Evolutionary conservation across 1,284 basidiomycete genomes (phyloP).

Genomic region (Meripilus lineatus): DNA sequence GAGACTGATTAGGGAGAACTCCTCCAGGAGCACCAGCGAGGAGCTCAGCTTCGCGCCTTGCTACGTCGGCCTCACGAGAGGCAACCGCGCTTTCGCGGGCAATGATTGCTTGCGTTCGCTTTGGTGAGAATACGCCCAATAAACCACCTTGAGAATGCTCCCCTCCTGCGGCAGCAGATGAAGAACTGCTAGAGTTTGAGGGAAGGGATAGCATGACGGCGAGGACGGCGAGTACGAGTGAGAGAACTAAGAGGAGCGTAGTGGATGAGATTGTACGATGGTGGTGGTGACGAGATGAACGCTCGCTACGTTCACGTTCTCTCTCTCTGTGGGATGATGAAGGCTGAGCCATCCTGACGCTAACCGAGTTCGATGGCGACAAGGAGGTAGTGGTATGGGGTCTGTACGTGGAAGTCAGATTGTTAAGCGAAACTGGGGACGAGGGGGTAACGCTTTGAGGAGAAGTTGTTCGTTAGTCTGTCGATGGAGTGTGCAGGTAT

Average conservation of each 20-base stretch:
- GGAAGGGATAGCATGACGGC: conserved; percentile 83
- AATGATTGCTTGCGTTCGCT: conserved; percentile 72
- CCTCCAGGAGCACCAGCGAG: conserved; percentile 76
- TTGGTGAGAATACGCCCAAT: conserved; percentile 69
- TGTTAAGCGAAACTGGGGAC: conserved; percentile 9
- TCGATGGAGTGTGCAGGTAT: not conserved
- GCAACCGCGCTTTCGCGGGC: conserved; percentile 72
- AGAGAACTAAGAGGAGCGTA: conserved; percentile 76
- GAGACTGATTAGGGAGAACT: conserved; percentile 50
- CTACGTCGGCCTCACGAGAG: conserved; percentile 75
- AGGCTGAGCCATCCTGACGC: conserved; percentile 80
- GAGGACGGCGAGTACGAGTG: conserved; percentile 74
- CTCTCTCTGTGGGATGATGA: conserved; percentile 74
- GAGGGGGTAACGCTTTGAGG: conserved; percentile 13
- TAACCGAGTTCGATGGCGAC: conserved; percentile 70
- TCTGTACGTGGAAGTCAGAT: conserved; percentile 61
- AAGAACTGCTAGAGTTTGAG: conserved; percentile 31
- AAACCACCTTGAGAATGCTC: conserved; percentile 46
- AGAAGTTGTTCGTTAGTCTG: too few relatives aligned
- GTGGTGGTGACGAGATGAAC: conserved; percentile 63
- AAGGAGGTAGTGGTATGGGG: conserved; percentile 59
- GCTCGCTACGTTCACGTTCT: conserved; percentile 48
- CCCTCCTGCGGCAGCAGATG: conserved; percentile 23
- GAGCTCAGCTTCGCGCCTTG: conserved; percentile 77
- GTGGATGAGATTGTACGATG: conserved; percentile 84